Evolutionary conservation across 78 protist genomes (phyloP).

Genomic region (Dictyostelium intermedium): DNA sequence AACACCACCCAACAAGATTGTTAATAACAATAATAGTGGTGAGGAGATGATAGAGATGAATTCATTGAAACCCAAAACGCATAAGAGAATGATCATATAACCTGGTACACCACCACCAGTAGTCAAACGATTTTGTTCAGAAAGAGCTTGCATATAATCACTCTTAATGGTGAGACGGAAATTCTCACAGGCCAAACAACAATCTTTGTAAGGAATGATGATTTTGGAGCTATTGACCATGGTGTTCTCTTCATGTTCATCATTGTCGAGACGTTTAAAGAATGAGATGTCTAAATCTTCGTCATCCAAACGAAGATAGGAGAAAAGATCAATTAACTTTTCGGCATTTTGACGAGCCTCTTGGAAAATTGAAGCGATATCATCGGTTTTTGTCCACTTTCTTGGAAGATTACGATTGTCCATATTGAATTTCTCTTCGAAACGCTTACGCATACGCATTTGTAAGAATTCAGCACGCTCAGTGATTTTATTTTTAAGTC

Average conservation of each 20-base stretch:
- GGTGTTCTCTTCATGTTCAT: constrained; percentile 36
- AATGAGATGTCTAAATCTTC: constrained; percentile 17
- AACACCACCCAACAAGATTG: constrained; percentile 41
- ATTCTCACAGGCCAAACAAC: constrained; percentile 1
- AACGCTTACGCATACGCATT: constrained; percentile 52
- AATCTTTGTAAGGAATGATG: constrained; percentile 40
- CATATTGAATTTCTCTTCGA: constrained; percentile 65
- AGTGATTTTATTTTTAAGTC: not conserved
- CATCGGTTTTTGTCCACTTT: constrained; percentile 68
- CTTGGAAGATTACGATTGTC: constrained; percentile 66
- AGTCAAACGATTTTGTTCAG: constrained; percentile 31
- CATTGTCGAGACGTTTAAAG: not conserved
- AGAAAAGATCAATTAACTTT: constrained; percentile 45
- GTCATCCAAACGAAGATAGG: constrained; percentile 67
- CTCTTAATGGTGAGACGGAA: constrained; percentile 45
- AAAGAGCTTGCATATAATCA: constrained; percentile 54
- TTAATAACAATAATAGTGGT: constrained; percentile 71
- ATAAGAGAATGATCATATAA: constrained; percentile 31
- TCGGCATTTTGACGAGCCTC: constrained; percentile 80
- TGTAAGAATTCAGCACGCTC: constrained; percentile 48
- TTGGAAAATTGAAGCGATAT: constrained; percentile 14
- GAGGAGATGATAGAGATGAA: constrained; percentile 47
- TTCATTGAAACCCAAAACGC: constrained; percentile 86
- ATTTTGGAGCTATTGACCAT: not conserved
- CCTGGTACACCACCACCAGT: constrained; percentile 53